Conservation (phyloP, 768 basidiomycete genomes). For the Phylloporus sp. region DNA sequence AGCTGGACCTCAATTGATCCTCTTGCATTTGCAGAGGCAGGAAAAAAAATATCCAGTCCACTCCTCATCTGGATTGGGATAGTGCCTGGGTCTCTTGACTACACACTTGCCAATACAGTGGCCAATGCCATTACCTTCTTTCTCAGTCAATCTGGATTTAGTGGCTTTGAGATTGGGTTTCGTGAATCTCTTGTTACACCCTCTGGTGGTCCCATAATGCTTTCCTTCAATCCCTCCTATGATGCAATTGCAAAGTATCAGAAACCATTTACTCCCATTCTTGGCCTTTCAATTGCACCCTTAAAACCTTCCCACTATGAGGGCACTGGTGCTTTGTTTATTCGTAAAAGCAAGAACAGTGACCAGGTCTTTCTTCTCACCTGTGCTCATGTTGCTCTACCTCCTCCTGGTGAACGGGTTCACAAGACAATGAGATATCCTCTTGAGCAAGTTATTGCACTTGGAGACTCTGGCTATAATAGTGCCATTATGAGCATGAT, state of each 20-base stretch:
- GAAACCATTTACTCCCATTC: constrained; percentile 1
- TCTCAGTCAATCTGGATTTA: neutral
- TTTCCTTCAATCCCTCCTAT: neutral
- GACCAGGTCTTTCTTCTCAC: neutral
- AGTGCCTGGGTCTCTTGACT: neutral
- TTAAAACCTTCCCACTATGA: neutral
- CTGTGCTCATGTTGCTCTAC: neutral
- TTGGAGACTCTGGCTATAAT: neutral
- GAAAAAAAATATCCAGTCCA: neutral
- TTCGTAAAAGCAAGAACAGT: neutral
- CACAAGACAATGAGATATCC: neutral
- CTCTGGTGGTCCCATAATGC: neutral
- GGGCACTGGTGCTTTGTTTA: neutral
- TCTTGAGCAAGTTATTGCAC: neutral
- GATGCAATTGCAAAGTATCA: neutral
- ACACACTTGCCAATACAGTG: neutral
- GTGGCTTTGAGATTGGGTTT: neutral
- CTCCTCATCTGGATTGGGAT: neutral
- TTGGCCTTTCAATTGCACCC: neutral
- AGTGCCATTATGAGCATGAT: neutral
- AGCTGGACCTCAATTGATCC: neutral
- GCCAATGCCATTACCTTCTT: neutral
- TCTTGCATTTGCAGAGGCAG: neutral
- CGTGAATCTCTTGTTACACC: neutral
- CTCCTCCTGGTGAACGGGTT: neutral